Evolutionary conservation across 345 rosid genomes (phyloP).

Genomic region (Eucalyptus sp.): DNA sequence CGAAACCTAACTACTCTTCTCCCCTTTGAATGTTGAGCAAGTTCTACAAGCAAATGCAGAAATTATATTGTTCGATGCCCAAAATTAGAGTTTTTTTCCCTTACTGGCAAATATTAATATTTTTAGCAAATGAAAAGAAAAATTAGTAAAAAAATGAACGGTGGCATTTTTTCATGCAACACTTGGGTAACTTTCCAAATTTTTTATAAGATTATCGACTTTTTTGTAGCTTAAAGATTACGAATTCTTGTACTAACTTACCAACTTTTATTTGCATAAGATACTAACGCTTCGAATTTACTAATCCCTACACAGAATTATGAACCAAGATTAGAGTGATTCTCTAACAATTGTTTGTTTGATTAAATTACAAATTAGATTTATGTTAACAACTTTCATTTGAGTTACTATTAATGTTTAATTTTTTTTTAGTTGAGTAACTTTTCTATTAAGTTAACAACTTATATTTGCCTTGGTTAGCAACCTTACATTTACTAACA

Average conservation of each 20-base stretch:
- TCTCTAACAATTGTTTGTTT: not conserved
- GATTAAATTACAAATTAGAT: not conserved
- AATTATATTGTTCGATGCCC: not conserved
- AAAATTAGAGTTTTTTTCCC: not conserved
- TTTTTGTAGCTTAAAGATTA: not conserved
- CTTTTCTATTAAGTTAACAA: not conserved
- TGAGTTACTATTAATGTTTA: not conserved
- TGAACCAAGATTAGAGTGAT: not conserved
- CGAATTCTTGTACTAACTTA: not conserved
- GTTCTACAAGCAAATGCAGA: not conserved
- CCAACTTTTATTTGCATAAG: not conserved
- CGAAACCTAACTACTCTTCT: not conserved
- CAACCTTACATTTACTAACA: not conserved
- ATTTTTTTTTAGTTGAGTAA: not conserved
- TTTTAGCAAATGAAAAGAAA: not conserved
- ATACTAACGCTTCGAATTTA: not conserved
- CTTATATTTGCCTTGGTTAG: not conserved
- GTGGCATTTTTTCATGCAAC: not conserved
- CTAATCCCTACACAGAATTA: not conserved
- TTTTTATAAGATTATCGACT: not conserved
- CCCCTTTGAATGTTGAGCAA: not conserved
- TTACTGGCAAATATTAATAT: not conserved
- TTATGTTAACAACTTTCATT: not conserved
- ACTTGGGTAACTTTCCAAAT: not conserved
- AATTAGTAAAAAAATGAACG: too few species aligned